Percentiles rank a stretch among this genome's conserved stretches.
These are phyloP conservation scores for Davidsoniella eucalypti DNA, from an alignment of 2,329 filamentous ascomycete genomes.

Conservation along the genomic window DNA sequence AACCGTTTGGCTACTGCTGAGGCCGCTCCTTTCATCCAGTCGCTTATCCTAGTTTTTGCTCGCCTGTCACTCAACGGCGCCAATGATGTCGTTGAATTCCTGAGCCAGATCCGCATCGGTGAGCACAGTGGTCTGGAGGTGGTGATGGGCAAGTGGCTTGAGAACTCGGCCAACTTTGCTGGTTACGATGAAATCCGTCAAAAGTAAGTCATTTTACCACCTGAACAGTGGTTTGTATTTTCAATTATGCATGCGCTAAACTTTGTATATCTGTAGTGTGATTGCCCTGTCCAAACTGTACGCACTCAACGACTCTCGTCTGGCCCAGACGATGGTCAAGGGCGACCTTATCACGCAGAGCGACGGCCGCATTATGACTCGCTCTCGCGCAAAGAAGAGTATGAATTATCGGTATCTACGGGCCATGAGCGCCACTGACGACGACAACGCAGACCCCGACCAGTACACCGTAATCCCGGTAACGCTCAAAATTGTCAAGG, in stretches of 20 bases:
- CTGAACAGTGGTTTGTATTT: too few relatives aligned
- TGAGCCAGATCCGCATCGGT: constrained; percentile 67
- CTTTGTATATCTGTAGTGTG: constrained; percentile 36
- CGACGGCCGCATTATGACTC: constrained; percentile 78
- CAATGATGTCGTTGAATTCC: constrained; percentile 79
- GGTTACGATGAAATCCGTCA: constrained; percentile 95
- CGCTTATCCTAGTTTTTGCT: constrained; percentile 86
- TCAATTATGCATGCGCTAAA: too few relatives aligned
- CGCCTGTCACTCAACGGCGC: constrained; percentile 72
- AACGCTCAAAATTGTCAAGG: constrained; percentile 88
- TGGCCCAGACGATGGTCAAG: constrained; percentile 69
- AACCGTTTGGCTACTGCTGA: constrained; percentile 67
- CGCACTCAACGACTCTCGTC: constrained; percentile 63
- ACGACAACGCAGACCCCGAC: constrained; percentile 50
- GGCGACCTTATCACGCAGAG: constrained; percentile 74
- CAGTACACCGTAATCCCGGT: constrained; percentile 77
- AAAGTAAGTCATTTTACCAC: constrained; percentile 45
- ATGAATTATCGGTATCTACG: constrained; percentile 19
- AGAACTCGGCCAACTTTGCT: constrained; percentile 94
- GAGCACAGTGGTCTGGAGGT: constrained; percentile 72
- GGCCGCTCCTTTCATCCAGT: constrained; percentile 84
- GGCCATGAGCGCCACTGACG: constrained; percentile 12
- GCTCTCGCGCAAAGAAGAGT: constrained; percentile 76
- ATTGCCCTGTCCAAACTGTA: constrained; percentile 88
- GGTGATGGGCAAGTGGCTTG: constrained; percentile 87